Evolutionary conservation across 2,329 filamentous ascomycete genomes (phyloP).

Genomic region (Stemphylium vesicarium): DNA sequence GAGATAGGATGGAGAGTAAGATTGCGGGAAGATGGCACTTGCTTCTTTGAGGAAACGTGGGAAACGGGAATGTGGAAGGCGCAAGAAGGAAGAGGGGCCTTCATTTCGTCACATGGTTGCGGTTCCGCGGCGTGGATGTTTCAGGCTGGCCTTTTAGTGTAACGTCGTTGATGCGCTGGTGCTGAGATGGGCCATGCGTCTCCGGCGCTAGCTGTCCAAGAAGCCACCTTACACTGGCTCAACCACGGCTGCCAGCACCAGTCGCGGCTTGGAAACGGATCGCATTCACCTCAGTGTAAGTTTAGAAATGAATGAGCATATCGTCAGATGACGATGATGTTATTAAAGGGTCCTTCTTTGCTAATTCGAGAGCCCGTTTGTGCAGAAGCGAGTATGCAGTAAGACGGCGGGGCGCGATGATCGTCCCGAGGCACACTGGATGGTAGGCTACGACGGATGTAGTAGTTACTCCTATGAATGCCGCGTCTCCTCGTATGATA

Average conservation of each 20-base stretch:
- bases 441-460: neutral
- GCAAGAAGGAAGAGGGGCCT: neutral
- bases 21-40: slow-evolving; percentile 12
- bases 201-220: slow-evolving; percentile 12
- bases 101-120: slow-evolving; percentile 10
- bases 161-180: slow-evolving; percentile 10
- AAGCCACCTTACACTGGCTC: neutral
- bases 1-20: slow-evolving; percentile 9
- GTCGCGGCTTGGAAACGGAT: neutral
- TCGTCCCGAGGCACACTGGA: neutral
- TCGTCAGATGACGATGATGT: neutral
- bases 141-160: slow-evolving; percentile 13
- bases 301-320: neutral
- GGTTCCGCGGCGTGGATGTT: slow-evolving; percentile 10
- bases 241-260: neutral
- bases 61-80: slow-evolving; percentile 4
- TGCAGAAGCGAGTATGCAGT: slow-evolving; percentile 3
- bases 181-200: slow-evolving; percentile 10
- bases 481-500: neutral
- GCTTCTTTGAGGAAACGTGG: slow-evolving; percentile 12
- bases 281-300: neutral
- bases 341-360: neutral
- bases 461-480: neutral
- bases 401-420: slow-evolving; percentile 1
- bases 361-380: neutral